Evolutionary conservation across 1,284 basidiomycete genomes (phyloP), one percentile per base, ranked within the genome.

Genomic region (Cryptococcus depauperatus): DNA sequence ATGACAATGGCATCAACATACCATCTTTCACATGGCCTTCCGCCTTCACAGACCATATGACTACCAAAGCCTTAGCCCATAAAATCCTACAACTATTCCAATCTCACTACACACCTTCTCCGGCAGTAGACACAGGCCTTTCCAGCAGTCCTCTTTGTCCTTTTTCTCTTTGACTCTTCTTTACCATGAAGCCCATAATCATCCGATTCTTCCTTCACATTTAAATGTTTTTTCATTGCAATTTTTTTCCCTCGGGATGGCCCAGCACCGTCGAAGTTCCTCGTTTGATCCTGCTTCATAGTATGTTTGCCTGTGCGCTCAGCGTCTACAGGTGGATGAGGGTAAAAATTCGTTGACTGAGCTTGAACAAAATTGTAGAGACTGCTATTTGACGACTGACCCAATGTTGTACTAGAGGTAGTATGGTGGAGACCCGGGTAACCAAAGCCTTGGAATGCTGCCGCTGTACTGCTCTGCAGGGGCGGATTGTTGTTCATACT

Each of bases 91-190:
- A 28, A 22, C 19, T 21, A 18, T 3, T 18, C 21, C 32, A 19
- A 21, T 16, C n/a, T 11, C 10, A 13, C 19, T 9, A 55, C 66
- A 42, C 49, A 71, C 77, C 86, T 90, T 49, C 89, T 75, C 56
- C 90, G 77, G 71, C 90, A 95, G 71, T 93, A 96, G 41, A 96
- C 76, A 67, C 91, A 95, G 1, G 90, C 90, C 70, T 88, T 89
- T 39, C 73, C 68, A 33, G 59, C 59, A 35, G 60, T 60, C 38
- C 62, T 58, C 22, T 78, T 74, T 6, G 73, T 66, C 59, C 82
- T 80, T 70, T 81, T 75, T 61, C 73, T 81, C 46, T 56, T 59
- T 33, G 43, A 43, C 19, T 44, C 43, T 22, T 39, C 40, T 37
- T 44, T 46, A n/a, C 39, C 40, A 10, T 35, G 33, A 19, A 37